Evolutionary conservation across 306 rosid genomes (phyloP), one percentile per base, ranked within the genome.

Genomic region (Inga laurina): DNA sequence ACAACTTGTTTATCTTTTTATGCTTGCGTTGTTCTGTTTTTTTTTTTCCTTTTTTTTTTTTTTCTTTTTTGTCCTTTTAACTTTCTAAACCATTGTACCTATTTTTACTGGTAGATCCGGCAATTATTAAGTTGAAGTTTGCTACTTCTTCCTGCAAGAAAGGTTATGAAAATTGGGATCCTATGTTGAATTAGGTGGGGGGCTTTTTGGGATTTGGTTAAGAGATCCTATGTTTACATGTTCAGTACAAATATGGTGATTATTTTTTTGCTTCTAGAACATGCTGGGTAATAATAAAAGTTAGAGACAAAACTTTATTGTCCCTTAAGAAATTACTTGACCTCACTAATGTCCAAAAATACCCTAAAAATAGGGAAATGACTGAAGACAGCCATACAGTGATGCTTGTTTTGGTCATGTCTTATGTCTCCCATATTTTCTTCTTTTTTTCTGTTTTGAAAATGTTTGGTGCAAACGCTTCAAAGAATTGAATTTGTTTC

Each of bases 91-190:
- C 67, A 24, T 34, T 72, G 43, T 64, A 66, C 74, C 49, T 19
- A 65, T 81, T 9, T 86, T 80, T 41, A 76, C 21, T 21, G 27
- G 15, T 64, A 27, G 61, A 80, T 56, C 61, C 21, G 68, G 66
- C 80, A 19, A 79, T 71, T 71, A 83, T 81, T 18, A 54, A 61
- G 67, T 51, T 80, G 84, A 62, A 11, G 32, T 67, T 21, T 48
- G 19, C 59, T 83, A 54, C 64, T 69, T 68, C 27, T 45, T 82
- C 79, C 79, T 74, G 52, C 65, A 41, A 56, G 34, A 9, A 54
- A 56, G 56, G 34, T 72, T 77, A 59, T 67, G 15, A 45, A 45
- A 56, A 45, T 70, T 70, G 81, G 69, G 30, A 61, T 74, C 27
- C 32, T 68, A 72, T 62, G 24, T 73, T 45, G n/a, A 80, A 59